Base-by-base conservation (phyloP, 2,329 filamentous ascomycete species). In the Alternaria atra region DNA sequence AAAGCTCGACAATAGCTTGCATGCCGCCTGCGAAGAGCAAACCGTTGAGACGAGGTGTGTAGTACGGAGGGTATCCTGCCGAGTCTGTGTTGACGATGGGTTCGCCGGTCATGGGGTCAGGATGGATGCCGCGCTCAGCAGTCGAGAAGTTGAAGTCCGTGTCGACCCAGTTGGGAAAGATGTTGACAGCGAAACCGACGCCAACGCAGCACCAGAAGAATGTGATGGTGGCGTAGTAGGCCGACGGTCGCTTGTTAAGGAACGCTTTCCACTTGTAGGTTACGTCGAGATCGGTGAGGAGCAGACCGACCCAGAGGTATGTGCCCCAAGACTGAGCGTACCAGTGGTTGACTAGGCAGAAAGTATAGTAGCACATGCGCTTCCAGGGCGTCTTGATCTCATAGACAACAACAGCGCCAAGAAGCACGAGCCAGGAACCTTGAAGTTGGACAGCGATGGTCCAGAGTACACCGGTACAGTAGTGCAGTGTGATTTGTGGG, bases 381-480 rank as follows among this genome's bases (percentile, higher is more conserved):
- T 84, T 84, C 79, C 78, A 82, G 0, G 80, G 77, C 0, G 71
- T 81, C 63, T 80, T 82, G 69, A 82, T 78, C 53, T 84, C 80
- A 37, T 76, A 77, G 32, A 84, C 74, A 23, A 84, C 71, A 29
- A 84, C 76, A 5, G 77, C 74, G 23, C 76, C 81, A 9, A 81
- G 68, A 2, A 84, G 68, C 3, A 80, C 77, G n/a, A 80, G 71
- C 78, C 82, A 84, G 2, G 81, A 77, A 37, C 80, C 81, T 65
- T 84, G 82, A 1, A 84, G 73, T 63, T 83, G 81, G 0, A 84
- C 81, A 0, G 82, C 81, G 32, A 84, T 83, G 4, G 82, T 84
- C 82, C 82, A 84, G 2, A 84, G 74, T 5, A 84, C 82, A 69
- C 82, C 82, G 0, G 82, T 83, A 60, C 82, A 84, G 71, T 82